Evolutionary conservation across 495 filamentous ascomycete genomes (phyloP), one percentile per base, ranked within the genome.

Genomic region (Choiromyces venosus): DNA sequence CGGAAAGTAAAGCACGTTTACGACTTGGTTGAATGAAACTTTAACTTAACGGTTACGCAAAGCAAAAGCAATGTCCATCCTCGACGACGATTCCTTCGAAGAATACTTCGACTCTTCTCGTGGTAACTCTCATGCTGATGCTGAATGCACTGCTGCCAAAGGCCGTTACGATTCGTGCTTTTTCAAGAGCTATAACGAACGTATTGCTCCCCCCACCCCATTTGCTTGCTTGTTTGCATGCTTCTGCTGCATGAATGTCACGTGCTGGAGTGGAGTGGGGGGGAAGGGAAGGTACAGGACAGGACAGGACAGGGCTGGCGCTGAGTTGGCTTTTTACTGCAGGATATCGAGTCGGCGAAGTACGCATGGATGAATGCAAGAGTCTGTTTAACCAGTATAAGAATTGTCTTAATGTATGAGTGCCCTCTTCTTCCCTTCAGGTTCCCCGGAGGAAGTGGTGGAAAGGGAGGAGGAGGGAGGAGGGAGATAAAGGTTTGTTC

Each of bases 11-110:
- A 18, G 52, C 52, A 61, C 25, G 9, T 61, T 61, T 61, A 4
- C 52, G n/a, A 61, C 12, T 61, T 16, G n/a, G n/a, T n/a, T n/a
- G 52, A 56, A 61, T 33, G 25, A 33, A 9, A 61, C 25, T 16
- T 33, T 33, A 61, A 61, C 25, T 33, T 33, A 61, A 61, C 25
- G 12, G 25, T 61, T 61, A 7, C 52, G 52, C 52, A 14, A 38
- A 65, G 61, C 36, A 6, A 42, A 66, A 40, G 38, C 80, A 68
- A 79, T 73, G 81, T 81, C 82, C 77, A 73, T 78, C 79, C 71
- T 83, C 72, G 38, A 82, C 79, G 70, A 77, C 52, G 75, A 77
- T n/a, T 77, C 75, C 21, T 77, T 77, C 37, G 70, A 77, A 16
- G 76, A 70, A 36, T 77, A 77, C 66, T 77, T 77, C 29, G 74